These are phyloP conservation scores for Colletotrichum sp. DNA, from an alignment of 2,329 filamentous ascomycete genomes.

Conservation along the genomic window DNA sequence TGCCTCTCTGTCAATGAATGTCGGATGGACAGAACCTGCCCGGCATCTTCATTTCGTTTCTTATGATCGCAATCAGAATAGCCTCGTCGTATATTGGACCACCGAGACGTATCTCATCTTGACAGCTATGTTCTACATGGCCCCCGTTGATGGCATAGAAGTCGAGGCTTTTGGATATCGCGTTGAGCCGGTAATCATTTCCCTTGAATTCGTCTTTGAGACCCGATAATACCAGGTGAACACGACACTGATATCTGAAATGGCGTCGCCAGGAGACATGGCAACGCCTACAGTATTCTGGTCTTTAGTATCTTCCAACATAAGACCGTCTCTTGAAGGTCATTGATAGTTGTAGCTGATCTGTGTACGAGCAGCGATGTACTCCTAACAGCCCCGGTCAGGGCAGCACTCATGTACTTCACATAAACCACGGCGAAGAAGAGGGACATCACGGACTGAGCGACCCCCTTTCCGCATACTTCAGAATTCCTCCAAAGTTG, in stretches of 20 bases:
- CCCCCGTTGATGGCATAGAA: background rate
- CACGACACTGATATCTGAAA: background rate
- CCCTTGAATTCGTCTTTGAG: rapidly evolving
- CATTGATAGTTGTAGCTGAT: background rate
- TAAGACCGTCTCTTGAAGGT: background rate
- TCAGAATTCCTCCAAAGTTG: background rate
- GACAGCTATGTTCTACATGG: background rate
- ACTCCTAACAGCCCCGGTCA: background rate
- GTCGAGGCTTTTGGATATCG: background rate
- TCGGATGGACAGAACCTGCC: background rate
- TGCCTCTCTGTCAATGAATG: background rate
- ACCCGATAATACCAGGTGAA: background rate
- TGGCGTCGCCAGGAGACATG: background rate
- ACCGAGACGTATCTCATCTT: background rate
- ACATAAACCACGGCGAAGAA: background rate
- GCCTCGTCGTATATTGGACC: background rate
- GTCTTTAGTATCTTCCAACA: background rate
- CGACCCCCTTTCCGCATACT: background rate
- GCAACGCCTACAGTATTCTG: background rate
- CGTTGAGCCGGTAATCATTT: background rate
- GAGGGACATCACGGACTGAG: background rate
- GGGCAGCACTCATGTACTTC: background rate
- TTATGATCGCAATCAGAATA: rapidly evolving
- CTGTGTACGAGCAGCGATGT: background rate
- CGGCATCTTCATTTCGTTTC: background rate